These are phyloP conservation scores for Cercophora newfieldiana DNA, from an alignment of 495 filamentous ascomycete species.

Conservation along the genomic window DNA sequence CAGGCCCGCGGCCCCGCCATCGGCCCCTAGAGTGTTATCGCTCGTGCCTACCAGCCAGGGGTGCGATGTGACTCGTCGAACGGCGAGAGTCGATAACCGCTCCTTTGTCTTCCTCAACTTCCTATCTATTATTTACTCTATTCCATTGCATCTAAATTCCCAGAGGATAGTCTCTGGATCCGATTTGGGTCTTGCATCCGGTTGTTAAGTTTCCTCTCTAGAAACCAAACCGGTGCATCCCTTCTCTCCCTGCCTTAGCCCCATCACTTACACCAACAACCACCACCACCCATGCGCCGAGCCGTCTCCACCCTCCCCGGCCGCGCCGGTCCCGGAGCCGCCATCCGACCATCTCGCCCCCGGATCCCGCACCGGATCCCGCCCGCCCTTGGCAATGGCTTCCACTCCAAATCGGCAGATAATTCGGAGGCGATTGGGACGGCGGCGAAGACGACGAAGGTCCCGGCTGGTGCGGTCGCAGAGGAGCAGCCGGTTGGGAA, in stretches of 20 bases:
- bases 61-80: slow-evolving; percentile 5
- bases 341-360: not conserved
- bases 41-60: not conserved
- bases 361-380: not conserved
- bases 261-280: not conserved
- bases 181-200: no score
- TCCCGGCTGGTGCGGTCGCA: slow-evolving; percentile 1
- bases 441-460: slow-evolving; percentile 15
- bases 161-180: no score
- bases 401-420: slow-evolving; percentile 25
- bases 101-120: slow-evolving; percentile 7
- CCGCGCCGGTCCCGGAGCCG: not conserved
- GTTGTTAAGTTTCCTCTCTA: no score
- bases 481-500: not conserved
- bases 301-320: slow-evolving; percentile 4
- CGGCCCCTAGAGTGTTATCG: slow-evolving; percentile 17
- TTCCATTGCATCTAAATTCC: not conserved
- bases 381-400: not conserved
- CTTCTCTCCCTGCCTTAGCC: not conserved
- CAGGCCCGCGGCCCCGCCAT: slow-evolving; percentile 18
- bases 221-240: not conserved
- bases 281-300: not conserved
- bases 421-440: slow-evolving; percentile 22
- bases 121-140: not conserved
- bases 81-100: not conserved